Base-by-base conservation (phyloP, 1,284 basidiomycete species). In the Tremellales sp. region DNA sequence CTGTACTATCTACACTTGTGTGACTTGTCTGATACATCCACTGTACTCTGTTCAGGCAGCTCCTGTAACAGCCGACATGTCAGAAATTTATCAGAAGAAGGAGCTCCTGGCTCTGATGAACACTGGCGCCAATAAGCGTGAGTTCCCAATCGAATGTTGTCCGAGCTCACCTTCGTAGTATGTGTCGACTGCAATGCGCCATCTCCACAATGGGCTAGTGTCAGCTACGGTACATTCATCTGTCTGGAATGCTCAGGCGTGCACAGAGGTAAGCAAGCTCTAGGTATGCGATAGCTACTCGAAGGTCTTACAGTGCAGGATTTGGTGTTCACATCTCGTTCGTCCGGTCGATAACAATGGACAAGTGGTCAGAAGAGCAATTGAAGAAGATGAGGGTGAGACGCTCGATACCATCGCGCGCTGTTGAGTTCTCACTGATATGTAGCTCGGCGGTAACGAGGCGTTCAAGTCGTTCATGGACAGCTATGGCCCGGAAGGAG, bases 281-380 rank as follows among this genome's bases (percentile, higher is more conserved):
- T 23, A 11, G 10, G 11, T 17, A 39, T 39, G 19, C 8, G 36
- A 13, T 19, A 15, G 27, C 8, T 31, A 24, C 22, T n/a, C n/a
- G n/a, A 36, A 11, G 19, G 12, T 23, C 37, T 41, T n/a, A 39
- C 17, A 10, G n/a, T 25, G 22, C 29, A 67, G 69, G 70, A 12
- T 68, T 72, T 43, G 70, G 70, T 35, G 64, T 62, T 27, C 65
- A 72, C 53, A 71, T 68, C 33, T 91, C 88, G 67, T 93, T 93
- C 75, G 88, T 94, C 47, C 81, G 90, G 65, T 91, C 87, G 43
- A 83, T 90, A 61, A 92, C 90, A 49, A 96, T 96, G 91, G 91
- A 94, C 75, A 86, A 89, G 62, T 96, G 91, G 91, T 86, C 89
- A 52, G 82, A 85, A 35, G 88, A 91, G 47, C 91, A 97, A 72